Evolutionary conservation across 1,284 basidiomycete species (phyloP), one percentile per base, ranked within the genome.

Genomic region (Puccinia horiana): DNA sequence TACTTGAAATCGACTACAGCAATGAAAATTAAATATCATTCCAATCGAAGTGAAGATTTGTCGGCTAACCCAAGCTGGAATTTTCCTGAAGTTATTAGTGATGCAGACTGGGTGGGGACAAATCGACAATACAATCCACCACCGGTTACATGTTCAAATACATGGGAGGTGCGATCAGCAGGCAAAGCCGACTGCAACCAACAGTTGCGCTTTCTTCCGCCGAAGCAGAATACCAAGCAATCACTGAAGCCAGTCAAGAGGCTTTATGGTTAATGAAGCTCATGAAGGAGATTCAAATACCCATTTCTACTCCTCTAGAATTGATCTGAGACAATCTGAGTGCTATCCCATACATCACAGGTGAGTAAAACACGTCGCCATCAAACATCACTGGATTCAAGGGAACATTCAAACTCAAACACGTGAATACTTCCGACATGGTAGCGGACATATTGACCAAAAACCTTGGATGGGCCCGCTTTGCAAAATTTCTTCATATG

Each of bases 201-300:
- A 49, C 52, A 20, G 81, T 84, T 8, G 42, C 56, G 14, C 54
- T 69, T 23, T 83, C 76, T 26, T 79, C 76, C 20, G 75, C 72
- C 4, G 56, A 83, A 44, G 83, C 83, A 35, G 81, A 83, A 70
- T 76, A 79, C 32, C 42, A 37, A 4, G 72, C 81, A 8, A 54
- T 81, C 11, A 61, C 61, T 0, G 49, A 56, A 6, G 81, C 83
- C 9, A 37, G 56, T 1, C 76, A 78, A 35, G 76, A 78, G 16
- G 32, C 49, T 2, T 9, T 65, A 8, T 78, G 76, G 76, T 11
- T 78, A 4, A 35, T 42, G 32, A 42, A 42, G 23, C n/a, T 67
- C 12, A 40, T 67, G 63, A 67, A 67, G 12, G 40, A 67, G 18
- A 2, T 67, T 32, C 4, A 20, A 4, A 40, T 67, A 23, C 23